Evolutionary conservation across 345 rosid genomes (phyloP), one percentile per base, ranked within the genome.

Genomic region (Pugionium dolabratum): DNA sequence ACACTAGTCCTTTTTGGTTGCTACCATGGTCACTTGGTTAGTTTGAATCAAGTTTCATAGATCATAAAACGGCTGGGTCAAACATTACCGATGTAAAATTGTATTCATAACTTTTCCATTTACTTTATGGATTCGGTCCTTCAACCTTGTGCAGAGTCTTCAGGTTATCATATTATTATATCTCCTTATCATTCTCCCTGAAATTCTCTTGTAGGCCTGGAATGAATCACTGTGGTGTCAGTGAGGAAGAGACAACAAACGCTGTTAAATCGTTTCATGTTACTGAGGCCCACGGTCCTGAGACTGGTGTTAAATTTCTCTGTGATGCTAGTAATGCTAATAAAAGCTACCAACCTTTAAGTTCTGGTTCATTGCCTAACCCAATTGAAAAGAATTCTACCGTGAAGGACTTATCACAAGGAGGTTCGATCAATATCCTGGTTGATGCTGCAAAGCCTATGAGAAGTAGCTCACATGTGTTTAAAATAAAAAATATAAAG

Each of bases 401-500:
- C 9, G 46, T 46, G 27, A 69, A 74, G 33, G 55, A 58, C 11
- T 49, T 47, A 6, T 55, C 69, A 28, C 49, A 25, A 59, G 77
- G 56, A 73, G 52, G 39, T 37, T 40, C 47, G 41, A 54, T 27
- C 59, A 61, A 32, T 40, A 28, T 9, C 71, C 18, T 54, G 51
- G 69, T 40, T 67, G 63, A 60, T 76, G 52, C 71, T 39, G 73
- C 84, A 27, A 74, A 74, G 37, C 62, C 82, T 51, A 63, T 56
- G 45, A 80, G 72, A 64, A 77, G 65, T 41, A 66, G 44, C 69
- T 49, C 60, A 40, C 73, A 73, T 59, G 76, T 79, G 49, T 39
- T 81, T 68, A 59, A 40, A 42, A 34, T 57, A 28, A 64, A 50
- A 65, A 57, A 50, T 47, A 34, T 26, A n/a, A 63, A 71, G 58